phyloP scores from a whole-genome alignment of 345 rosid genomes.

The Heritiera fomes region DNA sequence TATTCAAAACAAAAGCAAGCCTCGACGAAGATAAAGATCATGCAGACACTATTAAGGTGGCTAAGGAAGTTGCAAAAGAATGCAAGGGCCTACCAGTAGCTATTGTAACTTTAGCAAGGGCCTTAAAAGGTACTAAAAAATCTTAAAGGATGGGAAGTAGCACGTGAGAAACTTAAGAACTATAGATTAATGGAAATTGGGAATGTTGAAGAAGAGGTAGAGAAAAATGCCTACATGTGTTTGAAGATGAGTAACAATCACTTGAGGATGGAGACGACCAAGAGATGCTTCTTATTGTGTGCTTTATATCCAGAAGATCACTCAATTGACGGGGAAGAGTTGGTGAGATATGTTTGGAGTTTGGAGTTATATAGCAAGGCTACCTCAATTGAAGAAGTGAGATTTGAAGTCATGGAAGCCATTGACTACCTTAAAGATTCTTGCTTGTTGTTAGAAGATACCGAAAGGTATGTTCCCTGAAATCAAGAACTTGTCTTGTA shows the following conservation, averaged over 20 bases:
- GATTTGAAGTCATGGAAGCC: neutral
- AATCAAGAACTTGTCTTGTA: too few relatives aligned
- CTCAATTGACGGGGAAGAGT: neutral
- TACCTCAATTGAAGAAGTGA: neutral
- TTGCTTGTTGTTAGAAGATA: neutral
- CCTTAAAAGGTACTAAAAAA: neutral
- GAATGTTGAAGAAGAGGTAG: neutral
- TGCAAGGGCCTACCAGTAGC: neutral
- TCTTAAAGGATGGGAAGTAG: neutral
- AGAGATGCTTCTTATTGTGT: neutral
- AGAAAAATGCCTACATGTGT: neutral
- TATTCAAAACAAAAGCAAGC: neutral
- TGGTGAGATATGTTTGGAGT: neutral
- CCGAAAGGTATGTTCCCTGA: neutral
- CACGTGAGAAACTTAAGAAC: neutral
- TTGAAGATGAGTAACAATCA: neutral
- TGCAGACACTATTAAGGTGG: neutral
- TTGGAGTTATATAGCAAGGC: too few relatives aligned
- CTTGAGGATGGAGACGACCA: neutral
- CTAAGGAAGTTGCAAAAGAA: neutral
- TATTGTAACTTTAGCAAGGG: neutral
- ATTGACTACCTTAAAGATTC: neutral
- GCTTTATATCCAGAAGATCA: slow-evolving; percentile 7
- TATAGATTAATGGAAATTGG: neutral
- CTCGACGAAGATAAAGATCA: neutral